These are phyloP conservation scores for Brachypodium distachyon DNA, from an alignment of 202 grass and related monocot species.

Conservation along the genomic window DNA sequence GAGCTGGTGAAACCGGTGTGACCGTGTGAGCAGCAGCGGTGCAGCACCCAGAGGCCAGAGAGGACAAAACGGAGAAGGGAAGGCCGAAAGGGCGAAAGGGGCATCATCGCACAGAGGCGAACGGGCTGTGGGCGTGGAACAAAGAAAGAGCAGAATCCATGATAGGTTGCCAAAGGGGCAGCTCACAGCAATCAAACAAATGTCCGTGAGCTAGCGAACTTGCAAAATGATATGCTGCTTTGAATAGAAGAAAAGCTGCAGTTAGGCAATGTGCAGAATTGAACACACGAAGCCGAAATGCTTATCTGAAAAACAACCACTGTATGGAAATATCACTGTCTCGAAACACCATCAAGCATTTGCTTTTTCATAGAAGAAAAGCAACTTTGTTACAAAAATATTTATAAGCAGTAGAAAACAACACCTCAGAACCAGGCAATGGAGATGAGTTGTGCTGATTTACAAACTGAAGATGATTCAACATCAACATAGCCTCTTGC, in stretches of 20 bases:
- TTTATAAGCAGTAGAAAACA: conserved; percentile 5
- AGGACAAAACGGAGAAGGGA: no score
- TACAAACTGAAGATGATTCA: conserved; percentile 9
- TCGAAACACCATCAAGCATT: not conserved
- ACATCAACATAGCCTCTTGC: conserved; percentile 8
- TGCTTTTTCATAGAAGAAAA: not conserved
- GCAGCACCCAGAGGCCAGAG: no score
- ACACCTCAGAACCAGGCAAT: not conserved
- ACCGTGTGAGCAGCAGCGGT: no score
- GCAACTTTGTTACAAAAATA: not conserved
- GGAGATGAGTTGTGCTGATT: not conserved
- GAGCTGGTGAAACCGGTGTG: no score
- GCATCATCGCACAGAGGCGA: no score
- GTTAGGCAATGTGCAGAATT: not conserved
- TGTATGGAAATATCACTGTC: not conserved
- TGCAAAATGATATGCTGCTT: not conserved
- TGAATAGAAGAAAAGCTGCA: not conserved
- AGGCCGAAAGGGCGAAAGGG: no score
- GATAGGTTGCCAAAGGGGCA: no score
- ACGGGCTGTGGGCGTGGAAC: no score
- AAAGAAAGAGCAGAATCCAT: no score
- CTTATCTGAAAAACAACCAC: not conserved
- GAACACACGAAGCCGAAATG: not conserved
- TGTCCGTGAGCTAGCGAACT: not conserved
- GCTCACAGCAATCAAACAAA: no score